A percentile compares a stretch with the other conserved stretches of the same genome.
Conservation (phyloP, 306 rosid genomes). For the Cucurbita ficifolia region DNA sequence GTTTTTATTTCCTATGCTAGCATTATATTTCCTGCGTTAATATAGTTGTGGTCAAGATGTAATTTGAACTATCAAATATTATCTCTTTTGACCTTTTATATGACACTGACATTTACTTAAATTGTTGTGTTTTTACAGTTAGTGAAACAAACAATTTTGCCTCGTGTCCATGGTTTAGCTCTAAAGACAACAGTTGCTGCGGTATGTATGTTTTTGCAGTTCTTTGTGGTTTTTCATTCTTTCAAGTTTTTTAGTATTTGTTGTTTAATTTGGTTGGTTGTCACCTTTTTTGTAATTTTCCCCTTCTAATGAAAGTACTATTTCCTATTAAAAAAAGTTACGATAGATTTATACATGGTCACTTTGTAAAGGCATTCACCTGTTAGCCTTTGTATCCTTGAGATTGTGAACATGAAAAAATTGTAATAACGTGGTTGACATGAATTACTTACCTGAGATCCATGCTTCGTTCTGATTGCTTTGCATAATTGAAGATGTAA, state of each 20-base stretch:
- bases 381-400: background rate
- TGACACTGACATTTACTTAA: conserved; percentile 2
- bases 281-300: background rate
- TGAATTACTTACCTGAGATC: background rate
- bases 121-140: conserved; percentile 35
- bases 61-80: background rate
- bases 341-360: background rate
- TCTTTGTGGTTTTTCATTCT: conserved; percentile 2
- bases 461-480: background rate
- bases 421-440: background rate
- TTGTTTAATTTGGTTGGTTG: background rate
- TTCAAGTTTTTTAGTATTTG: background rate
- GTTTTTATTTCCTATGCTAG: background rate
- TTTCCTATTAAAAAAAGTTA: background rate
- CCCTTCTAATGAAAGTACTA: background rate
- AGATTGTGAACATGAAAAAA: background rate
- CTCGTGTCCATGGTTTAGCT: conserved; percentile 92
- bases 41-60: background rate
- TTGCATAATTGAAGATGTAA: background rate
- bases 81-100: background rate
- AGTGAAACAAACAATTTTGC: conserved; percentile 75
- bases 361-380: background rate
- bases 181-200: conserved; percentile 95
- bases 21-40: background rate
- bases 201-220: conserved; percentile 38